A percentile compares a stretch with the other conserved stretches of the same genome.
These are phyloP conservation scores for Suillus alpinus DNA, from an alignment of 768 basidiomycete species.

Conservation along the genomic window DNA sequence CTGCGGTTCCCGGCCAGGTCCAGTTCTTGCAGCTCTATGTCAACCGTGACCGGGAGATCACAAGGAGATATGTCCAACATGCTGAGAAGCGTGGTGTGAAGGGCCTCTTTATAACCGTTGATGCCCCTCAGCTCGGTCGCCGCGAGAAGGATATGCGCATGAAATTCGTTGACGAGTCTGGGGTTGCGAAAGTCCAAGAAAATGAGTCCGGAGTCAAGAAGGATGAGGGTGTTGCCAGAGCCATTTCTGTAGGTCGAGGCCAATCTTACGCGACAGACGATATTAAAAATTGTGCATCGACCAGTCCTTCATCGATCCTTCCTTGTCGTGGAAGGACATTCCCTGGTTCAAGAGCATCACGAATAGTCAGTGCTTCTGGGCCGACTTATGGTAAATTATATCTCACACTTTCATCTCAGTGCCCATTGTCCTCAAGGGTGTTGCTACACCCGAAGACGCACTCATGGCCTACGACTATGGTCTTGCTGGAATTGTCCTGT, in stretches of 20 bases:
- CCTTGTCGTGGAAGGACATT: conserved; percentile 71
- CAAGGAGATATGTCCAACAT: conserved; percentile 83
- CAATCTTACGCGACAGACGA: background rate
- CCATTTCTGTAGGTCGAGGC: conserved; percentile 70
- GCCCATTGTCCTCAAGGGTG: conserved; percentile 90
- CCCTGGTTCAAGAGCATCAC: conserved; percentile 76
- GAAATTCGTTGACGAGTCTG: conserved; percentile 70
- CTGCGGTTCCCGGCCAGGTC: conserved; percentile 71
- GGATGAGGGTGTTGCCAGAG: conserved; percentile 89
- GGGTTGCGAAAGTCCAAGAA: conserved; percentile 36
- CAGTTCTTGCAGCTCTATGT: conserved; percentile 91
- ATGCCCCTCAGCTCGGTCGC: conserved; percentile 93
- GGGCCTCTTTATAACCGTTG: conserved; percentile 94
- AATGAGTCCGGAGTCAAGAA: conserved; percentile 60
- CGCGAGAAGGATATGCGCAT: conserved; percentile 97
- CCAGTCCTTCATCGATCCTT: conserved; percentile 93
- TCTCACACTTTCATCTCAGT: conserved; percentile 35
- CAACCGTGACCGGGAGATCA: conserved; percentile 84
- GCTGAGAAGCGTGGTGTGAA: conserved; percentile 91
- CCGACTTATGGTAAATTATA: background rate
- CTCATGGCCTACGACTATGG: conserved; percentile 78
- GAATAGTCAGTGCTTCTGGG: conserved; percentile 37
- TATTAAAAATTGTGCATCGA: background rate
- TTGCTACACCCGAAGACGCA: conserved; percentile 59
- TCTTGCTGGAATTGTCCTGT: conserved; percentile 76